Base-by-base conservation (phyloP, 352 stramenopile species). In the Phytophthora syringae region DNA sequence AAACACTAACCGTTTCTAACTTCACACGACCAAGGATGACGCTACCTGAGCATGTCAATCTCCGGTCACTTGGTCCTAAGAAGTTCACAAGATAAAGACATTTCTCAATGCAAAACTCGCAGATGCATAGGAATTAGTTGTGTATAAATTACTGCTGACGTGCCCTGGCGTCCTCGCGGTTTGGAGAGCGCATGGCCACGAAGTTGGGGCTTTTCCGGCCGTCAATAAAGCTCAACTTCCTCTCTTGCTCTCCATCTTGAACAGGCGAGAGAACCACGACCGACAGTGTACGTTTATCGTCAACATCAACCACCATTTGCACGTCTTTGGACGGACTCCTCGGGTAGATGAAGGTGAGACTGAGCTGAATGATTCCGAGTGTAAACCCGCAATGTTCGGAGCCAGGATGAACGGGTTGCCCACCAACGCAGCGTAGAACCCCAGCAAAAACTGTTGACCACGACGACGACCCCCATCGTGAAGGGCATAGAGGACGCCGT, bases 401-500 rank as follows among this genome's bases (percentile, higher is more conserved):
- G 68, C 53, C 21, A 85, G 28, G 0, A 89, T 49, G 10, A 87
- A 67, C 24, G 49, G 21, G 28, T 89, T 72, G 20, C 45, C 40
- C 12, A 75, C 53, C 16, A 86, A 48, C 13, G 57, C 48, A 5
- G 65, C 61, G 56, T 86, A 87, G n/a, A 75, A 52, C 71, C 66
- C 78, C 77, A 87, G 16, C 79, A 65, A 7, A 64, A 67, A 28
- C 81, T 83, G 58, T 87, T 89, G 21, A 72, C n/a, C 0, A 80
- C 49, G 5, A 74, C 71, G 0, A 82, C 70, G 7, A 77, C 24
- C 10, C 77, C 66, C 77, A 89, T 86, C 1, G 64, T 69, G 36
- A 87, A 73, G 7, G 67, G 70, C 61, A 87, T 80, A 15, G 70
- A 84, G 15, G 71, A 72, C 5, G 72, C 58, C 2, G 67, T 82